Percentiles rank a stretch among this genome's conserved stretches.
These are phyloP conservation scores for Malus hybrid DNA, from an alignment of 331 rosid species.

Conservation along the genomic window DNA sequence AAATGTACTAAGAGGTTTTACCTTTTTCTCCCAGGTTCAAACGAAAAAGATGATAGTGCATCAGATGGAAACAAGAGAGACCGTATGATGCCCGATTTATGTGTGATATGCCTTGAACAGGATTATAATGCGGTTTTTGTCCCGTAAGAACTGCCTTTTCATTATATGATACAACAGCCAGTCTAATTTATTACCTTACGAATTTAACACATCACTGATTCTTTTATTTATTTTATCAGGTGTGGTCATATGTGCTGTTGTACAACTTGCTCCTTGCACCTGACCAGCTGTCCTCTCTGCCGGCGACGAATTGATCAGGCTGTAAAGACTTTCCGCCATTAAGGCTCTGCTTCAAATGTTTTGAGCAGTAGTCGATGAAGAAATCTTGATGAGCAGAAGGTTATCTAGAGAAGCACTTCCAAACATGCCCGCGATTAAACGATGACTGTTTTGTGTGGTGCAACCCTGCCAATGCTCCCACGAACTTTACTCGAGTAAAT, in stretches of 20 bases:
- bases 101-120: constrained; percentile 95
- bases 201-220: constrained; percentile 7
- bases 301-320: constrained; percentile 76
- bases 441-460: not conserved
- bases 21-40: constrained; percentile 40
- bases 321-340: constrained; percentile 93
- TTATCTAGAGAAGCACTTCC: not conserved
- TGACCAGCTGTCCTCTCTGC: constrained; percentile 90
- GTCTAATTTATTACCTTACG: not conserved
- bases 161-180: not conserved
- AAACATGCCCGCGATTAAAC: not conserved
- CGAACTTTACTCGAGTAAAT: not conserved
- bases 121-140: constrained; percentile 93
- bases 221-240: constrained; percentile 39
- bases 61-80: constrained; percentile 56
- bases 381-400: not conserved
- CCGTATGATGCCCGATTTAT: constrained; percentile 69
- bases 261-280: constrained; percentile 68
- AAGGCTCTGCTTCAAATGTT: constrained; percentile 15
- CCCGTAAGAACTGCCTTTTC: constrained; percentile 50
- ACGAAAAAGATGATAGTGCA: constrained; percentile 41
- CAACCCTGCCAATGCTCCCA: not conserved
- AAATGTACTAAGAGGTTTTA: constrained; percentile 7
- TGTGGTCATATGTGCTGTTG: constrained; percentile 99
- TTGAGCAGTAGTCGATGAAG: constrained; percentile 2